Percentiles rank a stretch among this genome's conserved stretches.
These are phyloP conservation scores for Moniliella sp. DNA, from an alignment of 1,284 basidiomycete genomes.

Conservation along the genomic window DNA sequence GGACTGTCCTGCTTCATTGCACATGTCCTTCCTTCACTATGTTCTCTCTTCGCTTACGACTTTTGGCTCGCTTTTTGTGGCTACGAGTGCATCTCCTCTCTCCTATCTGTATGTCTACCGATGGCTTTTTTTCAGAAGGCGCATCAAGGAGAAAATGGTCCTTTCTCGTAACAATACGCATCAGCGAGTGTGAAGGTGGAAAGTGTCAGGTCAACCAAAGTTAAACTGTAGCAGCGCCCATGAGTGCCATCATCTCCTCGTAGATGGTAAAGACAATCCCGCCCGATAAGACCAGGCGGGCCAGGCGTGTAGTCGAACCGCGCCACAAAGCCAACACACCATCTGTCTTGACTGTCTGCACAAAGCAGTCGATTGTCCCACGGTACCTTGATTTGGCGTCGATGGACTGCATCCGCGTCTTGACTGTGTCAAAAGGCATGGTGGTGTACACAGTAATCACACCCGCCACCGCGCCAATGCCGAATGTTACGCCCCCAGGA, in stretches of 20 bases:
- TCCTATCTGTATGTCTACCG: too few species aligned
- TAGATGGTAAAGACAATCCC: conserved; percentile 88
- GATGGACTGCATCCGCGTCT: conserved; percentile 92
- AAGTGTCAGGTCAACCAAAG: too few species aligned
- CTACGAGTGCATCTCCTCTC: too few species aligned
- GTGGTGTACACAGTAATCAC: conserved; percentile 66
- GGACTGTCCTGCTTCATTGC: too few species aligned
- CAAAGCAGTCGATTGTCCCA: conserved; percentile 78
- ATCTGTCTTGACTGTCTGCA: conserved; percentile 41
- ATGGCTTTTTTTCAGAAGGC: too few species aligned
- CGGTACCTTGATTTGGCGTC: conserved; percentile 58
- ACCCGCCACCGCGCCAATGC: conserved; percentile 75
- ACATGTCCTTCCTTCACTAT: too few species aligned
- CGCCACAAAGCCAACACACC: conserved; percentile 77
- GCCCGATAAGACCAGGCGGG: conserved; percentile 49
- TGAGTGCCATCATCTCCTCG: conserved; percentile 28
- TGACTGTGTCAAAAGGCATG: conserved; percentile 48
- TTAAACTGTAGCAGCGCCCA: background rate
- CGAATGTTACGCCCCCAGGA: conserved; percentile 73
- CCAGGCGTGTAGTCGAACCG: conserved; percentile 48
- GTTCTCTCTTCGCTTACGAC: too few species aligned
- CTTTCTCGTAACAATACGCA: too few species aligned
- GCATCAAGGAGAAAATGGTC: too few species aligned
- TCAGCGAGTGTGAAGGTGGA: too few species aligned
- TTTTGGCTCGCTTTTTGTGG: too few species aligned